Evolutionary conservation across 2,329 filamentous ascomycete genomes (phyloP).

Genomic region (Waltergamsia citrina): DNA sequence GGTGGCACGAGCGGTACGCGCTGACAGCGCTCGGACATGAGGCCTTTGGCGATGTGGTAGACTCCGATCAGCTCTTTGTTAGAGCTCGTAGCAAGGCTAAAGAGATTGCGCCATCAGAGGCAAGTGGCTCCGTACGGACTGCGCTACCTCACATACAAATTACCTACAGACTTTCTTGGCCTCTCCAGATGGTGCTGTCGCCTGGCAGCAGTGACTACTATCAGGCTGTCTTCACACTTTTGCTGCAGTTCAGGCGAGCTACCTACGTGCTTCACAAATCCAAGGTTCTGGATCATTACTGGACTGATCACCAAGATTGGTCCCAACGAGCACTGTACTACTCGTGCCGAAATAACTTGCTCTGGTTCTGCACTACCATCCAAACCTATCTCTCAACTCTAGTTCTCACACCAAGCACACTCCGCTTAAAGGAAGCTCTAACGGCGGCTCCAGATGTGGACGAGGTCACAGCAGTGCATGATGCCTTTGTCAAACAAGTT

Average conservation of each 20-base stretch:
- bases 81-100: conserved; percentile 32
- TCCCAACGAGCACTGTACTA: conserved; percentile 42
- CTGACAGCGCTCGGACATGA: conserved; percentile 71
- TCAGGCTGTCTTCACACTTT: conserved; percentile 62
- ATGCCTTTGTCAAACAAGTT: conserved; percentile 51
- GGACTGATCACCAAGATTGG: conserved; percentile 23
- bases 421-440: conserved; percentile 48
- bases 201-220: conserved; percentile 56
- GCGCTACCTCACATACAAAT: conserved; percentile 55
- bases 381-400: conserved; percentile 69
- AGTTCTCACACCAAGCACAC: conserved; percentile 53
- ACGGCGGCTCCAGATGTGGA: conserved; percentile 61
- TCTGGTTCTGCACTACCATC: conserved; percentile 70
- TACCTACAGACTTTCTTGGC: conserved; percentile 58
- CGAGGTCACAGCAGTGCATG: conserved; percentile 65
- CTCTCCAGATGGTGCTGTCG: conserved; percentile 63
- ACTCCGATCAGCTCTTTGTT: conserved; percentile 54
- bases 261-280: conserved; percentile 54
- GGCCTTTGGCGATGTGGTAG: conserved; percentile 51
- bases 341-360: conserved; percentile 55
- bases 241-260: conserved; percentile 70
- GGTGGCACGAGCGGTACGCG: conserved; percentile 75
- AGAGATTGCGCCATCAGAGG: conserved; percentile 31
- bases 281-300: conserved; percentile 30
- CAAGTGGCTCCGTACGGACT: conserved; percentile 44